Evolutionary conservation across 2,329 filamentous ascomycete genomes (phyloP), one percentile per base, ranked within the genome.

Genomic region (Botrytis cinerea): DNA sequence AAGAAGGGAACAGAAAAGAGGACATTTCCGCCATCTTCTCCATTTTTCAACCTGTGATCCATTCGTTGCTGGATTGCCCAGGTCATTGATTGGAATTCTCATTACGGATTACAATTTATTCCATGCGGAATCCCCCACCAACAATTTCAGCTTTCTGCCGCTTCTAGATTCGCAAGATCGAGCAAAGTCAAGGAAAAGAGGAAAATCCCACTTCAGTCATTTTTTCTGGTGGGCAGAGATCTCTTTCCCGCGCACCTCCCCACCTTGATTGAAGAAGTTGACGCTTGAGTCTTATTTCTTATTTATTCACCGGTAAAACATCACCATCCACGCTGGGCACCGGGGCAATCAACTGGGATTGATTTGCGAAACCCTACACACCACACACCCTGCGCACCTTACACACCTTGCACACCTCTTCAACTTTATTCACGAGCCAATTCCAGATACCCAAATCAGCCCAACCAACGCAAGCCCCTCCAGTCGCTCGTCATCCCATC

Each of bases 361-460:
- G 61, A 45, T 38, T 48, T 28, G 45, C 61, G 61, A 63, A 63
- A 25, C 61, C 40, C 45, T 43, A 16, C 28, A n/a, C 48, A 54
- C 32, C 45, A 10, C n/a, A 32, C 38, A 71, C 46, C 69, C 57
- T 71, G 38, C 35, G 16, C 32, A 61, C n/a, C 45, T 51, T 67
- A 16, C 14, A 40, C 59, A 38, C 59, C 59, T 61, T 61, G 10
- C 32, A 61, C 59, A 7, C 25, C 38, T 43, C 64, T 40, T 54
- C 28, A 22, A 40, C 43, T 25, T 43, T 57, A 22, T 72, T 72
- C 70, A 72, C 70, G 70, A 72, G 70, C 70, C 70, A 66, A 72
- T 72, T 72, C 70, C 54, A 67, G 70, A 60, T 72, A 72, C 70
- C 70, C 63, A 72, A 72, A 72, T 68, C 70, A 72, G 70, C 70